phyloP scores from a whole-genome alignment of 2,329 filamentous ascomycete genomes.

The Colletotrichum zoysiae region DNA sequence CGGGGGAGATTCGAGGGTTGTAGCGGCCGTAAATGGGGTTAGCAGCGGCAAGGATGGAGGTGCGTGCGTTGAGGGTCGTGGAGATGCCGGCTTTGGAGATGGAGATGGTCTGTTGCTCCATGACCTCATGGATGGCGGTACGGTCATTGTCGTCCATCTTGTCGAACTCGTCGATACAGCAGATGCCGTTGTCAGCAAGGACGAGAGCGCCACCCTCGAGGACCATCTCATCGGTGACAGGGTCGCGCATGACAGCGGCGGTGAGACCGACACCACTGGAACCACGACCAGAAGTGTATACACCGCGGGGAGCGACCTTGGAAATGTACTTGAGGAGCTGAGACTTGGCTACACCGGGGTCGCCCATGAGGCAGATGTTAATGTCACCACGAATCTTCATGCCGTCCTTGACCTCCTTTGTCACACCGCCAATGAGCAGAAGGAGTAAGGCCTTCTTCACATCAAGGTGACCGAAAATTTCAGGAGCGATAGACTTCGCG shows the following conservation, averaged over 20 bases:
- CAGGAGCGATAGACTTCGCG: constrained; percentile 94
- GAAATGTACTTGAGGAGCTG: constrained; percentile 98
- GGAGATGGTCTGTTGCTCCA: constrained; percentile 89
- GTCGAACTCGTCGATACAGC: constrained; percentile 89
- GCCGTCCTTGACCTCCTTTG: constrained; percentile 95
- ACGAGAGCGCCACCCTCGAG: constrained; percentile 85
- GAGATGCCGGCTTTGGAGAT: constrained; percentile 82
- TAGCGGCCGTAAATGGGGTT: constrained; percentile 98
- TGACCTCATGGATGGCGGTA: constrained; percentile 88
- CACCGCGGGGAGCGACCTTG: constrained; percentile 94
- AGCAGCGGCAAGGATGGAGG: constrained; percentile 93
- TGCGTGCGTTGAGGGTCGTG: constrained; percentile 91
- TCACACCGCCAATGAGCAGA: constrained; percentile 94
- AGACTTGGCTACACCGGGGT: constrained; percentile 99
- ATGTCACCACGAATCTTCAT: constrained; percentile 99
- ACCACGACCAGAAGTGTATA: constrained; percentile 85
- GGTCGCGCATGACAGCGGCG: constrained; percentile 85
- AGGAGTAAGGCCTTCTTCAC: constrained; percentile 98
- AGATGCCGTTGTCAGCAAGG: constrained; percentile 85
- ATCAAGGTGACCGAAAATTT: constrained; percentile 96
- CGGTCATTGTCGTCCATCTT: constrained; percentile 90
- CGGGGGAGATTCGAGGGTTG: constrained; percentile 95
- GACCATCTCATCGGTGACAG: constrained; percentile 87
- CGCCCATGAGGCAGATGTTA: constrained; percentile 99
- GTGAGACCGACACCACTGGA: constrained; percentile 87